Base-by-base conservation (phyloP, 2,329 filamentous ascomycete genomes). In the Aspergillus amoenus region DNA sequence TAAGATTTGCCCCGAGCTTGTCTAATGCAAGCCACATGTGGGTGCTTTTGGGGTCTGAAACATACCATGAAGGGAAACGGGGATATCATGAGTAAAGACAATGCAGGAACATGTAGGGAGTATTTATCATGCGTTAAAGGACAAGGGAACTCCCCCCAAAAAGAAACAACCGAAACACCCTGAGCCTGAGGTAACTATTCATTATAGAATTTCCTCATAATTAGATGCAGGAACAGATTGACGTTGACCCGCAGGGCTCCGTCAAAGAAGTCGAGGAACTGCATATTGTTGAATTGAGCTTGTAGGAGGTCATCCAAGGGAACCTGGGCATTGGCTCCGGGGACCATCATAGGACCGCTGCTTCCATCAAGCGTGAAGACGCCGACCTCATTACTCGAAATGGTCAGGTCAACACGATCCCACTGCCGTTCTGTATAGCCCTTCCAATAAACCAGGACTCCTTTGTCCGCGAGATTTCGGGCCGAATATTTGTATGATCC, bases 151-250 rank as follows among this genome's bases (percentile, higher is more conserved):
- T 9, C 27, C 53, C 52, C 50, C 53, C 47, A 43, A 30, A 46
- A 54, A 30, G 12, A 40, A 43, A 48, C 34, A 46, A 52, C 21
- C 32, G 21, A 37, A 59, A 66, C 52, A 65, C 58, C 53, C 45
- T 11, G 56, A 56, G 37, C 53, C 45, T 11, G 56, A 56, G 37
- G 41, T 40, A 40, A 62, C 73, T 61, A 78, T 65, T 79, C 77
- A 64, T 80, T 81, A 68, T 99, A 99, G 76, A 99, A 99, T 82
- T 99, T 99, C 84, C 95, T 96, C 82, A 97, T 97, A 66, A 99
- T 84, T 75, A 97, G 81, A 82, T 99, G 94, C 81, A 99, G 81
- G 78, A 99, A 86, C 70, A 99, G 76, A 79, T 99, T 99, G 69
- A 99, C 94, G 75, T 97, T 97, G 70, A 99, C 84, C 76, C 89